Evolutionary conservation across 176 grass and related monocot genomes (phyloP).

Genomic region (Raddia distichophylla): DNA sequence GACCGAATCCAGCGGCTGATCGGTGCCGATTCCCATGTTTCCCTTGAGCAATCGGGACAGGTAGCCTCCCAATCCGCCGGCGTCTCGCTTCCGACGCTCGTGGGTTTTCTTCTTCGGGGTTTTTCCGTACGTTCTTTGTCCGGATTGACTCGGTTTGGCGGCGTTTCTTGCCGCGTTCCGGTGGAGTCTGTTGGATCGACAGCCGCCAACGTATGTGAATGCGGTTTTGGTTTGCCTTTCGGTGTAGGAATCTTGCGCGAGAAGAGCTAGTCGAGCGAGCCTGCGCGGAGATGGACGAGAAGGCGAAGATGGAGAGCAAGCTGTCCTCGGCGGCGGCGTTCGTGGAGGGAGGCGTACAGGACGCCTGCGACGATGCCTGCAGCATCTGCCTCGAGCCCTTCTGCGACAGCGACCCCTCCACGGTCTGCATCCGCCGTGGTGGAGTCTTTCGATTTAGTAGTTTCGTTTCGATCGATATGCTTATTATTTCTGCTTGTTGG

Average conservation of each 20-base stretch:
- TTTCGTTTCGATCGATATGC: neutral
- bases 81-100: neutral
- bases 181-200: neutral
- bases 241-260: conserved; percentile 15
- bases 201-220: too few species aligned
- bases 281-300: conserved; percentile 60
- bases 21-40: neutral
- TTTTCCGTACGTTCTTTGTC: neutral
- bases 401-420: conserved; percentile 90
- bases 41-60: neutral
- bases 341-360: conserved; percentile 92
- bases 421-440: conserved; percentile 43
- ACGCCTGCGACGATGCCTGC: conserved; percentile 91
- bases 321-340: conserved; percentile 83
- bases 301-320: conserved; percentile 75
- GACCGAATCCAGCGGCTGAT: neutral
- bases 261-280: neutral
- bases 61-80: conserved; percentile 2
- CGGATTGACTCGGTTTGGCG: neutral
- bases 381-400: conserved; percentile 97
- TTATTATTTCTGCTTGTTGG: conserved; percentile 3
- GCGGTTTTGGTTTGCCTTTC: neutral
- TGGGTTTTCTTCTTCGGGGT: neutral
- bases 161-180: neutral
- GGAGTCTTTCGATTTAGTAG: conserved; percentile 14